A percentile compares a stretch with the other conserved stretches of the same genome.
Conservation (phyloP, 192 early-diverging fungal species). For the Rhizophagus clarus region DNA sequence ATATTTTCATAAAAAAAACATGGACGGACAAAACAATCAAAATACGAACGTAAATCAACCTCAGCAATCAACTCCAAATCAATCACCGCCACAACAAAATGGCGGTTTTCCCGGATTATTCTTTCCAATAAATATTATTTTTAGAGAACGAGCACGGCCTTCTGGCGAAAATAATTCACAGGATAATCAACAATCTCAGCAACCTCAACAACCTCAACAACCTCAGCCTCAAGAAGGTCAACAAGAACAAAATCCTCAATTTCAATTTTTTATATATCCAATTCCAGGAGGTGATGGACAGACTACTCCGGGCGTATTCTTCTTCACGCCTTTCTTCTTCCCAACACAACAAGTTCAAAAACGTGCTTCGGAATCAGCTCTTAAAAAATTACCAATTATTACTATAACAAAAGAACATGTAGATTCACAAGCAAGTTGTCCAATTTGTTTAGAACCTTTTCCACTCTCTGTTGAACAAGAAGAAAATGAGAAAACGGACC, state of each 20-base stretch:
- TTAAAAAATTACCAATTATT: conserved; percentile 29
- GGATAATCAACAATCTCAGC: no score
- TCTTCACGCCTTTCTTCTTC: conserved; percentile 21
- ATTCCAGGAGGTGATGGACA: not conserved
- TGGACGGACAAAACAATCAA: no score
- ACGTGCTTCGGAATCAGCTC: conserved; percentile 8
- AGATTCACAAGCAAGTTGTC: conserved; percentile 19
- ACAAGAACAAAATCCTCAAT: not conserved
- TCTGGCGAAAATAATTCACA: no score
- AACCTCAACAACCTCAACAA: no score
- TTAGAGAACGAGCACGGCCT: no score
- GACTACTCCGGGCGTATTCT: not conserved
- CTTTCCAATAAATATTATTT: no score
- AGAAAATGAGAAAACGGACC: not conserved
- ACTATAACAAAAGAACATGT: conserved; percentile 23
- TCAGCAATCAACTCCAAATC: no score
- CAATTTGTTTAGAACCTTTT: conserved; percentile 26
- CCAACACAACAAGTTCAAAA: not conserved
- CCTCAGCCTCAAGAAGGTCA: no score
- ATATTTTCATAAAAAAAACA: no score
- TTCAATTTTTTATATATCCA: not conserved
- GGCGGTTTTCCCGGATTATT: no score
- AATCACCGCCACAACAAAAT: no score
- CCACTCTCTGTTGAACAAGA: not conserved
- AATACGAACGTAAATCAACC: no score